Conservation (phyloP, 176 grass and related monocot genomes). For the Alloteropsis semialata region DNA sequence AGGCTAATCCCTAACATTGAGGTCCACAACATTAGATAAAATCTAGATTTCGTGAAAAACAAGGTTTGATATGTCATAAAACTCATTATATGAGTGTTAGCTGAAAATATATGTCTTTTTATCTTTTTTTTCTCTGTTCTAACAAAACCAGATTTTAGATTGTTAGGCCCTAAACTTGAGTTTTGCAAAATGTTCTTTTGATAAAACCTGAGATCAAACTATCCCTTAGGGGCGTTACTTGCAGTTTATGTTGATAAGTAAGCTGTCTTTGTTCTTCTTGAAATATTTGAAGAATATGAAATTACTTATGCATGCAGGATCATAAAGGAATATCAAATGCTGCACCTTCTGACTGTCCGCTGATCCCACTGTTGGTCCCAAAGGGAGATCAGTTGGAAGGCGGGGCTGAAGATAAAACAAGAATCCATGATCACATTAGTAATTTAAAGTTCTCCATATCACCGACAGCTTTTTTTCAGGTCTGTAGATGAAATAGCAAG, state of each 20-base stretch:
- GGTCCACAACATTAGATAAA: neutral
- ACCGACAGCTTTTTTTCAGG: constrained; percentile 99
- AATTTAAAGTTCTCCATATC: constrained; percentile 91
- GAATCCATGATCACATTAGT: constrained; percentile 92
- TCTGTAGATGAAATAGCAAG: constrained; percentile 25
- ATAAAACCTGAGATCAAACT: neutral
- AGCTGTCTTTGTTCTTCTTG: constrained; percentile 8
- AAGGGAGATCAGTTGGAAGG: constrained; percentile 49
- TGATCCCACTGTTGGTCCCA: constrained; percentile 60
- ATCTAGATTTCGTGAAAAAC: neutral
- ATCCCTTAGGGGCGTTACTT: neutral
- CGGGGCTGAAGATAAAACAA: constrained; percentile 45
- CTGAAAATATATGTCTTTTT: neutral
- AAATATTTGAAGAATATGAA: constrained; percentile 10
- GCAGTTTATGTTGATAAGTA: neutral
- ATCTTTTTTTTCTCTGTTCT: neutral
- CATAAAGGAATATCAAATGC: constrained; percentile 99
- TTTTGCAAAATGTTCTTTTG: neutral
- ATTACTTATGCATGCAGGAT: constrained; percentile 58
- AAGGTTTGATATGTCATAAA: neutral
- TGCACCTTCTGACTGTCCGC: constrained; percentile 83
- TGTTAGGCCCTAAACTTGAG: neutral
- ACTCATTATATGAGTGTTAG: neutral
- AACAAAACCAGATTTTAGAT: neutral
- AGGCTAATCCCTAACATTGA: neutral